Conservation (phyloP, 495 filamentous ascomycete species). For the Glutinoglossum americanum region DNA sequence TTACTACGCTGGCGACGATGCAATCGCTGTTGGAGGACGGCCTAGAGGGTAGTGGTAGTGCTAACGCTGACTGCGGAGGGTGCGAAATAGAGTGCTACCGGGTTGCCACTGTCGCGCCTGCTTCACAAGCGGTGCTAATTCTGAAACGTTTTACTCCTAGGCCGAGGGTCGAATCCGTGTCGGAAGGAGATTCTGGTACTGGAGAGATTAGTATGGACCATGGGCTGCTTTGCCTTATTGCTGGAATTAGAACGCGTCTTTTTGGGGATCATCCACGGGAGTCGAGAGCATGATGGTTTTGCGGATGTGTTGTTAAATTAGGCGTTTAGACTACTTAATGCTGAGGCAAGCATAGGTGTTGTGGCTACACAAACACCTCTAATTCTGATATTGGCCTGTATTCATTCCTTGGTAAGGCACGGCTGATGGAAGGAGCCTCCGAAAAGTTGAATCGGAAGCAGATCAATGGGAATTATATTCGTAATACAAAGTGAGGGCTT, state of each 20-base stretch:
- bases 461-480: background rate
- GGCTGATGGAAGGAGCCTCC: background rate
- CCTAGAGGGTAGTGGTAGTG: background rate
- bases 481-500: background rate
- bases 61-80: background rate
- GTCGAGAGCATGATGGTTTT: background rate
- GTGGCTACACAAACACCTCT: background rate
- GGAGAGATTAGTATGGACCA: background rate
- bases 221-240: background rate
- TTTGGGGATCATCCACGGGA: background rate
- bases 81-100: background rate
- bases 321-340: background rate
- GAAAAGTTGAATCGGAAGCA: background rate
- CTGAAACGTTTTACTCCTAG: background rate
- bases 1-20: slow-evolving; percentile 71
- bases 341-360: background rate
- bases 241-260: background rate
- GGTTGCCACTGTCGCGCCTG: too few species aligned
- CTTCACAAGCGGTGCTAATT: background rate
- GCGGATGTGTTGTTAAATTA: too few species aligned
- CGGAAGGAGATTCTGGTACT: background rate
- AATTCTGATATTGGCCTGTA: background rate
- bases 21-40: background rate
- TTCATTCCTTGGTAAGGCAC: background rate
- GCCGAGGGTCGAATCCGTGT: background rate